Percentiles rank a stretch among this genome's conserved stretches.
phyloP scores from a whole-genome alignment of 2,329 filamentous ascomycete species.

The Alternaria ventricosa region DNA sequence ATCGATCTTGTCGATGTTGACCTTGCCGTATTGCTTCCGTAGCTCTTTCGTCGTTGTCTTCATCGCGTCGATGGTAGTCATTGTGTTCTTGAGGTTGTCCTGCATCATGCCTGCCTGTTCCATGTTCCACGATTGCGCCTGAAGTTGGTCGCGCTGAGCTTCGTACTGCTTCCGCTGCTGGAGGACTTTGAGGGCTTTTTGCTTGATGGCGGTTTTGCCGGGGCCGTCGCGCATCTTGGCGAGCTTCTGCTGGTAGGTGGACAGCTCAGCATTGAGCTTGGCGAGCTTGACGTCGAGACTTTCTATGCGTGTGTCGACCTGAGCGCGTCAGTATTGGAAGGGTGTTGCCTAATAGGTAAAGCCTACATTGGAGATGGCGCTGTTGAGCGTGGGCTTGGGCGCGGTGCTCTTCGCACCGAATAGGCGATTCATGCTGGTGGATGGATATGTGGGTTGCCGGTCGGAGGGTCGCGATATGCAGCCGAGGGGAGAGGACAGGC shows the following conservation, averaged over 20 bases:
- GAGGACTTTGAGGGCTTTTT: slow-evolving; percentile 92
- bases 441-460: not conserved
- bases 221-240: slow-evolving; percentile 94
- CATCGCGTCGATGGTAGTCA: slow-evolving; percentile 97
- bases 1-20: slow-evolving; percentile 98
- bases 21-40: slow-evolving; percentile 92
- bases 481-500: not conserved
- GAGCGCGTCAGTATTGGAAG: slow-evolving; percentile 23
- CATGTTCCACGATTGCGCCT: slow-evolving; percentile 98
- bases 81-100: slow-evolving; percentile 97
- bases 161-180: slow-evolving; percentile 96
- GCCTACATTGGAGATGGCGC: slow-evolving; percentile 79
- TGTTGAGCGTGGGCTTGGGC: slow-evolving; percentile 86
- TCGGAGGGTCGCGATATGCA: not conserved
- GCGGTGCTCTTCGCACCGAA: slow-evolving; percentile 87
- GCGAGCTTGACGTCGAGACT: slow-evolving; percentile 94
- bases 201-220: slow-evolving; percentile 88
- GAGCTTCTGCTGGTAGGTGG: slow-evolving; percentile 85
- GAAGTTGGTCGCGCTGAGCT: slow-evolving; percentile 88
- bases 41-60: slow-evolving; percentile 95
- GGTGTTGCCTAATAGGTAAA: slow-evolving; percentile 3
- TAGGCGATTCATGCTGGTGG: slow-evolving; percentile 82
- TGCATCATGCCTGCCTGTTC: slow-evolving; percentile 98
- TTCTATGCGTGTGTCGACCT: slow-evolving; percentile 82
- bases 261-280: slow-evolving; percentile 87